Conservation (phyloP, 192 early-diverging fungal species). For the Funneliformis geosporum region DNA sequence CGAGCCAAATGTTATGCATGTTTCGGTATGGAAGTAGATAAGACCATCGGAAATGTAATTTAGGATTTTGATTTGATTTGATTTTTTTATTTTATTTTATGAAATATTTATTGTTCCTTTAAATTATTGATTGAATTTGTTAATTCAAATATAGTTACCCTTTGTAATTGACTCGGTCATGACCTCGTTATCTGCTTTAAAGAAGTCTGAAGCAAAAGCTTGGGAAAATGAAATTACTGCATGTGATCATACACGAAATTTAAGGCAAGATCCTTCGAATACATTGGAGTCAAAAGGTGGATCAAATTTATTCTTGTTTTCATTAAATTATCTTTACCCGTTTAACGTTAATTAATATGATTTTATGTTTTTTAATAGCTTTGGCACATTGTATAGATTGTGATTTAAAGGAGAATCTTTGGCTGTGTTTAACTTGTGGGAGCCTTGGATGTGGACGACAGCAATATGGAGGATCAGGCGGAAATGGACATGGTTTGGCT, state of each 20-base stretch:
- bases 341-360: constrained; percentile 22
- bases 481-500: constrained; percentile 88
- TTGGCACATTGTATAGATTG: constrained; percentile 79
- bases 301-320: not conserved
- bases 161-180: constrained; percentile 70
- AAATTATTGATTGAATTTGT: not conserved
- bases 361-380: constrained; percentile 30
- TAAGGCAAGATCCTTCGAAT: constrained; percentile 65
- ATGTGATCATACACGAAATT: constrained; percentile 77
- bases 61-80: constrained; percentile 8
- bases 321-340: constrained; percentile 8
- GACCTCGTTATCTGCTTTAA: constrained; percentile 75
- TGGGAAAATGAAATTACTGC: constrained; percentile 86
- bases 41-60: constrained; percentile 53
- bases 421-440: constrained; percentile 94
- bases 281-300: constrained; percentile 48
- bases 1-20: constrained; percentile 82
- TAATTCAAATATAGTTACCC: constrained; percentile 50
- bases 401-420: constrained; percentile 89
- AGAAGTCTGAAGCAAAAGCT: constrained; percentile 86
- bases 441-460: constrained; percentile 91
- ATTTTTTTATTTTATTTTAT: not conserved
- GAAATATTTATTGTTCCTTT: not conserved
- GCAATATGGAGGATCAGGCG: constrained; percentile 90
- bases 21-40: constrained; percentile 61